Evolutionary conservation across 495 filamentous ascomycete genomes (phyloP).

Genomic region (Daldinia bambusicola): DNA sequence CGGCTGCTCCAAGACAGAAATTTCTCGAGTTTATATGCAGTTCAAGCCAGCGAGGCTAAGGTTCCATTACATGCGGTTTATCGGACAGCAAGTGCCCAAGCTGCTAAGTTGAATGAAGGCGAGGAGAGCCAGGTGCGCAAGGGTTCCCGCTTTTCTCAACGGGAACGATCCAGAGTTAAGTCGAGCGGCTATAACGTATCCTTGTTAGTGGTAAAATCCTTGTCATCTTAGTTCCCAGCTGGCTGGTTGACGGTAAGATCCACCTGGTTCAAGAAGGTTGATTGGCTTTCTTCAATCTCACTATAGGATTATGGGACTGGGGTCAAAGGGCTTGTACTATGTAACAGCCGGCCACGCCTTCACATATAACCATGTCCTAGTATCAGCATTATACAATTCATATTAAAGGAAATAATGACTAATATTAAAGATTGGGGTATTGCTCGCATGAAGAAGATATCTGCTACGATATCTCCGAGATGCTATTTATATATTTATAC

Average conservation of each 20-base stretch:
- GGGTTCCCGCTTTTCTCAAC: constrained; percentile 30
- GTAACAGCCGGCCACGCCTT: constrained; percentile 10
- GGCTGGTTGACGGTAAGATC: constrained; percentile 48
- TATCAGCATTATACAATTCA: background rate
- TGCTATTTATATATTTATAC: background rate
- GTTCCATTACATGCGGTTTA: background rate
- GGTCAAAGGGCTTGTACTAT: constrained; percentile 7
- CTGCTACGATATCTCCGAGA: background rate
- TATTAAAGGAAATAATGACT: background rate
- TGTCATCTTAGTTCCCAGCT: constrained; percentile 45
- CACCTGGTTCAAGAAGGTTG: constrained; percentile 35
- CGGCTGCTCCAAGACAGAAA: background rate
- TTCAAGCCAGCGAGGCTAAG: background rate
- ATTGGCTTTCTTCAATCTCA: constrained; percentile 34
- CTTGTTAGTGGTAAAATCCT: constrained; percentile 18
- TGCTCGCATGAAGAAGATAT: background rate
- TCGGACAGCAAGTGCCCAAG: background rate
- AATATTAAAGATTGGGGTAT: background rate
- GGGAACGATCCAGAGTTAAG: constrained; percentile 21
- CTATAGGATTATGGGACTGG: constrained; percentile 21
- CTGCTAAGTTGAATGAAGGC: background rate
- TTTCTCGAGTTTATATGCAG: background rate
- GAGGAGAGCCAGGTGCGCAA: constrained; percentile 9
- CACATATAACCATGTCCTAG: background rate
- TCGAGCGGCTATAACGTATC: constrained; percentile 32